Evolutionary conservation across 129 eudicot species (phyloP).

Genomic region (Ambrosia artemisiifolia): DNA sequence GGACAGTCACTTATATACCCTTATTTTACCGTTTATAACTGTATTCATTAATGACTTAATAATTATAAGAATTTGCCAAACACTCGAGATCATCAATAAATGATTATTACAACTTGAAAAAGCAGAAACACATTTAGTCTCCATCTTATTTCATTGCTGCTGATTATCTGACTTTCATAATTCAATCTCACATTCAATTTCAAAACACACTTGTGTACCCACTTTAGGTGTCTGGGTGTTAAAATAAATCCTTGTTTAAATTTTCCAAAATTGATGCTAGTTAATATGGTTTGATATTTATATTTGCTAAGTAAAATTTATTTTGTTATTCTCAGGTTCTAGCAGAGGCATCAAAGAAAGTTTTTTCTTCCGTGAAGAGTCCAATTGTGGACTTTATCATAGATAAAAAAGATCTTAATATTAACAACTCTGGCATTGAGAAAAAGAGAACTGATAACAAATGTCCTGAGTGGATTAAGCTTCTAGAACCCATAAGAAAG

Average conservation of each 20-base stretch:
- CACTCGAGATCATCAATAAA: neutral
- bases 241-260: neutral
- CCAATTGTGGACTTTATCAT: conserved; percentile 33
- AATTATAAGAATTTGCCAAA: neutral
- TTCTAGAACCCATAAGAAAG: conserved; percentile 84
- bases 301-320: conserved; percentile 3
- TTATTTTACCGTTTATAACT: neutral
- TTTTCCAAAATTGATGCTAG: neutral
- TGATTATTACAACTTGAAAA: neutral
- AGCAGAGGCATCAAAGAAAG: conserved; percentile 72
- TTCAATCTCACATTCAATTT: neutral
- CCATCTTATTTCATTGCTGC: neutral
- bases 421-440: conserved; percentile 28
- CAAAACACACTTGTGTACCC: neutral
- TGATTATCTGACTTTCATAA: neutral
- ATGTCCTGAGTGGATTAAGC: conserved; percentile 83
- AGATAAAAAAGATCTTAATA: conserved; percentile 46
- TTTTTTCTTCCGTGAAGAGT: conserved; percentile 58
- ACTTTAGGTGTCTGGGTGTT: neutral
- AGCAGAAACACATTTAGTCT: neutral
- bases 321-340: conserved; percentile 57
- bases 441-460: conserved; percentile 27
- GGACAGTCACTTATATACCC: neutral
- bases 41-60: neutral
- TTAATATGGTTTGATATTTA: neutral